These are phyloP conservation scores for Starmera amethionina DNA, from an alignment of 805 yeast genomes.

Conservation along the genomic window DNA sequence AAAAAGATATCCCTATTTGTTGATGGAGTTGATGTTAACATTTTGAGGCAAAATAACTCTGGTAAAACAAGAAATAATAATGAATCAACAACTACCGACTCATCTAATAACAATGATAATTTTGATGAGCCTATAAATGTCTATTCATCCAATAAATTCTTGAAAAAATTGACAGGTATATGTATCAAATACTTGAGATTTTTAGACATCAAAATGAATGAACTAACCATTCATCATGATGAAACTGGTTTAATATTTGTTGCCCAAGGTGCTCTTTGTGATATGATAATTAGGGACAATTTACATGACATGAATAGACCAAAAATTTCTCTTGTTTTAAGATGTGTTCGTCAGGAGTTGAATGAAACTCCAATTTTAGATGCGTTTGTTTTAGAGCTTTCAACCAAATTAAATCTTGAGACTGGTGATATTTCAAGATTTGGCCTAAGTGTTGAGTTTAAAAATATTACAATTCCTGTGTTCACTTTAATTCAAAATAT, in stretches of 20 bases:
- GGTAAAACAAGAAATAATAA: neutral
- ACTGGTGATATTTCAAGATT: constrained; percentile 12
- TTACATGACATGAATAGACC: constrained; percentile 2
- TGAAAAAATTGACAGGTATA: constrained; percentile 4
- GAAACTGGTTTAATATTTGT: constrained; percentile 5
- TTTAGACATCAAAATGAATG: constrained; percentile 11
- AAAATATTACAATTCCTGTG: constrained; percentile 10
- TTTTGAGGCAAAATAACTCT: constrained; percentile 1
- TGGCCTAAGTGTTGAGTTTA: constrained; percentile 8
- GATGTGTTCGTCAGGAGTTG: constrained; percentile 10
- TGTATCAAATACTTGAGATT: constrained; percentile 17
- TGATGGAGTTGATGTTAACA: constrained; percentile 10
- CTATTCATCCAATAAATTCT: constrained; percentile 2
- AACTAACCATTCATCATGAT: constrained; percentile 7
- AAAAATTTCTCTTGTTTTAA: constrained; percentile 3
- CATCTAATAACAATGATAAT: neutral
- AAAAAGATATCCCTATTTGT: constrained; percentile 9
- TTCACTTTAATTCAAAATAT: constrained; percentile 5
- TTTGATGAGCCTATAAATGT: constrained; percentile 8
- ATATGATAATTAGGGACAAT: constrained; percentile 6
- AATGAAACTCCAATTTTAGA: constrained; percentile 12
- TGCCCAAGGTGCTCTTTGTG: constrained; percentile 2
- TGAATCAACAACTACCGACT: neutral
- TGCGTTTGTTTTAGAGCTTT: constrained; percentile 9
- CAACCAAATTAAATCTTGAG: constrained; percentile 8